Evolutionary conservation across 176 grass and related monocot genomes (phyloP), one percentile per base, ranked within the genome.

Genomic region (Sorghum bicolor): DNA sequence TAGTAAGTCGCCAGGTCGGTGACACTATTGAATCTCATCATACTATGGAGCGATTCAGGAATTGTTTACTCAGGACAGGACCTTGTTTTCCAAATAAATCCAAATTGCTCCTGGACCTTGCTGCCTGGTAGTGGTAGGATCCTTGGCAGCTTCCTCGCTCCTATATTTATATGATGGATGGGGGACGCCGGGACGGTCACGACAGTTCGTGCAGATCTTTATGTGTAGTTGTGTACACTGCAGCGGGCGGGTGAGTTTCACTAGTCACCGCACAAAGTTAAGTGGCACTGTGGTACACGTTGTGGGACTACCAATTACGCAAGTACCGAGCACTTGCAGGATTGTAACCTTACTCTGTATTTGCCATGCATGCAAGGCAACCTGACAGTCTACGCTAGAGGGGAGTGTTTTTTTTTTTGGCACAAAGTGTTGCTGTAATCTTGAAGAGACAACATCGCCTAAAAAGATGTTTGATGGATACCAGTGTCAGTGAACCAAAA

Each of bases 41-140:
- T 10, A 37, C 36, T 37, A n/a, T 43, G 62, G 7, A 74, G 45
- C 24, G 2, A 67, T 67, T 26, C 12, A 55, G 17, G 7, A 66
- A 41, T 45, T 44, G 40, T 17, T 34, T 67, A 20, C 14, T 16
- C 31, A 36, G 64, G 8, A 33, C 16, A 29, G n/a, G 2, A 11
- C 25, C 26, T 7, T 31, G 48, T 31, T 45, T 20, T 55, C 52
- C 22, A 63, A 25, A 71, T 70, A 81, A 75, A 58, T 43, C 31
- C 50, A 3, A 19, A 65, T 14, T 58, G 22, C 72, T 28, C 14
- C 55, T 82, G 13, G 53, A 78, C 16, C 15, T 73, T 82, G 40
- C 25, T 72, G 72, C 55, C 55, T 64, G 48, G 39, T 81, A 40
- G 52, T 64, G 48, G 39, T 81, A 40, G 52, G 82, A 52, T 70